Conservation (phyloP, 306 rosid genomes). For the Vigna unguiculata region DNA sequence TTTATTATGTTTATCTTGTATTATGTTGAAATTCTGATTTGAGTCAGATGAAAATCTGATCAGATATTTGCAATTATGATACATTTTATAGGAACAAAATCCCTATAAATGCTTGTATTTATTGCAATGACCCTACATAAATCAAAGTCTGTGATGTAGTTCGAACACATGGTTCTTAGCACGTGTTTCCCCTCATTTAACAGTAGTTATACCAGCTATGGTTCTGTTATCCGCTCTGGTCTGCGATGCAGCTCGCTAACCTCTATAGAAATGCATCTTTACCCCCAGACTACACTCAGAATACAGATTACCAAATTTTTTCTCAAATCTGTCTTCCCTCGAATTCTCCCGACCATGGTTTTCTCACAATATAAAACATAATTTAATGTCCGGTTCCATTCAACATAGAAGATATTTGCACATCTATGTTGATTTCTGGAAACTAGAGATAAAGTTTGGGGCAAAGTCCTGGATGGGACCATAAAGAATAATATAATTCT, state of each 20-base stretch:
- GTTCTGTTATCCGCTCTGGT: background rate
- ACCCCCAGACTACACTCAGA: background rate
- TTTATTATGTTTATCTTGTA: background rate
- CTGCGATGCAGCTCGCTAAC: background rate
- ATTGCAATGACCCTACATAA: background rate
- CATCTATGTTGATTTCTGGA: constrained; percentile 28
- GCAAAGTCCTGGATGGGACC: constrained; percentile 22
- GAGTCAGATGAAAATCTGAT: background rate
- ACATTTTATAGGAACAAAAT: background rate
- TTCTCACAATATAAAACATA: constrained; percentile 23
- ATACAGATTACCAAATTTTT: background rate
- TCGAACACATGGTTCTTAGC: background rate
- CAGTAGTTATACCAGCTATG: background rate
- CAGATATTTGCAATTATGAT: background rate
- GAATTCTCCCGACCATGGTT: constrained; percentile 23
- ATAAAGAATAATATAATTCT: constrained; percentile 13
- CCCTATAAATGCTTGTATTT: background rate
- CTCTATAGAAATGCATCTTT: background rate
- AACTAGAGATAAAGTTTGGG: constrained; percentile 30
- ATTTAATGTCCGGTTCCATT: constrained; percentile 16
- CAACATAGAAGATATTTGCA: constrained; percentile 15
- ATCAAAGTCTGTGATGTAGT: background rate
- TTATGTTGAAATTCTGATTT: background rate
- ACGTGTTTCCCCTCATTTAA: background rate
- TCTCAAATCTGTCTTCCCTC: background rate